Percentiles rank a stretch among this genome's conserved stretches.
phyloP scores from a whole-genome alignment of 805 yeast genomes.

The Lachancea cidri region DNA sequence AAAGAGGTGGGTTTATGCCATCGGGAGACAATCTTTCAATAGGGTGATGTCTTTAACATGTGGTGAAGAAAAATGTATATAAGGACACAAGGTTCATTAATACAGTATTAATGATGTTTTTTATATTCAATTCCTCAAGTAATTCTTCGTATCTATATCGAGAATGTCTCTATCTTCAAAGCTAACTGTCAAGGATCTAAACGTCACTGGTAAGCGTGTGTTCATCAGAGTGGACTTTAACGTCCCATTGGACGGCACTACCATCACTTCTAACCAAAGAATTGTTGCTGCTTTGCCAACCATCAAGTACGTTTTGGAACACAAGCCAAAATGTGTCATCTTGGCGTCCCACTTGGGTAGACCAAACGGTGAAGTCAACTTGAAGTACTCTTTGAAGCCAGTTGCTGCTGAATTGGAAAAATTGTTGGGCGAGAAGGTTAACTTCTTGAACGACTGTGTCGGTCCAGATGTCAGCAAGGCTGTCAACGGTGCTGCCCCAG shows the following conservation, averaged over 20 bases:
- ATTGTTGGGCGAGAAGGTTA: constrained; percentile 68
- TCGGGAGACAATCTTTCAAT: background rate
- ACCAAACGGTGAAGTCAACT: constrained; percentile 90
- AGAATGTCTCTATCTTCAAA: constrained; percentile 90
- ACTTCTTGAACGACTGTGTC: constrained; percentile 85
- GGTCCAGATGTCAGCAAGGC: constrained; percentile 85
- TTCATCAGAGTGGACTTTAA: constrained; percentile 97
- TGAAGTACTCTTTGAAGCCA: constrained; percentile 88
- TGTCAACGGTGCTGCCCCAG: constrained; percentile 66
- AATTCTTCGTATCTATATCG: constrained; percentile 1
- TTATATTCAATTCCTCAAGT: background rate
- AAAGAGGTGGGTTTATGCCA: background rate
- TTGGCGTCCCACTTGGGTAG: constrained; percentile 98
- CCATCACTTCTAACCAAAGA: constrained; percentile 98
- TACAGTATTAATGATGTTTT: background rate
- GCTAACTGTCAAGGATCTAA: constrained; percentile 87
- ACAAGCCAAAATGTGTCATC: constrained; percentile 84
- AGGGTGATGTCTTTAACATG: background rate
- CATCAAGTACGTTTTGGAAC: constrained; percentile 87
- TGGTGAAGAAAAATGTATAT: background rate
- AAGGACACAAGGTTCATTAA: background rate
- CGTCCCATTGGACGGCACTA: constrained; percentile 92
- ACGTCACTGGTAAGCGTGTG: constrained; percentile 86
- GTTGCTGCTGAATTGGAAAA: constrained; percentile 84
- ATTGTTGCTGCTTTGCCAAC: constrained; percentile 99